Evolutionary conservation across 1,284 basidiomycete species (phyloP).

Genomic region (Trametes polyzona): DNA sequence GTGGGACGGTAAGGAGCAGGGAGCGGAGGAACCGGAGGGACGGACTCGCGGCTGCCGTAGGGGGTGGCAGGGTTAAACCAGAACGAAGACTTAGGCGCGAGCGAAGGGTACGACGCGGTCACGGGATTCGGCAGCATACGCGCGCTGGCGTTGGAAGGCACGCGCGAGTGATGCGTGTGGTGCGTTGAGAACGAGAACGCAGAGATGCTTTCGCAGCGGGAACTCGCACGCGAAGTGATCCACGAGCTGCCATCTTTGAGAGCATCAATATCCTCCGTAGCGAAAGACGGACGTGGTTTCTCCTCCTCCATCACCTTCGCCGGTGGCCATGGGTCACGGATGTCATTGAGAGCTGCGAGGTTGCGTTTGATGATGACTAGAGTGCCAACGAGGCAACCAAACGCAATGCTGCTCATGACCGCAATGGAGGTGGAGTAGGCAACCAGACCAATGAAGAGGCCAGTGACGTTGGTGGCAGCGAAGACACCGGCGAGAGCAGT

Average conservation of each 20-base stretch:
- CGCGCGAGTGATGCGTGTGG: slow-evolving; percentile 44
- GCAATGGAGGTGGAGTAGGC: slow-evolving; percentile 60
- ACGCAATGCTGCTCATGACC: slow-evolving; percentile 51
- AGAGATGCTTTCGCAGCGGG: slow-evolving; percentile 61
- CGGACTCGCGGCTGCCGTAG: slow-evolving; percentile 34
- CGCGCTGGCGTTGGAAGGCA: slow-evolving; percentile 37
- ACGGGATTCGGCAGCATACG: slow-evolving; percentile 43
- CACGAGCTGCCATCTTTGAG: slow-evolving; percentile 74
- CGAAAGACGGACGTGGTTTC: slow-evolving; percentile 60
- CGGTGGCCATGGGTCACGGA: slow-evolving; percentile 59
- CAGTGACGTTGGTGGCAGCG: slow-evolving; percentile 53
- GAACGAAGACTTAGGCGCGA: slow-evolving; percentile 60
- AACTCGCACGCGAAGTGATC: slow-evolving; percentile 67
- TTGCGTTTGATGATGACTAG: slow-evolving; percentile 67
- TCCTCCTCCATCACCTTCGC: slow-evolving; percentile 48
- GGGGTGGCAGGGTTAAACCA: slow-evolving; percentile 58
- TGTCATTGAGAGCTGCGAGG: slow-evolving; percentile 53
- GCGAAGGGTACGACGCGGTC: slow-evolving; percentile 47
- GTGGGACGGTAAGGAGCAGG: slow-evolving; percentile 57
- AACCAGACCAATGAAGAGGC: slow-evolving; percentile 62
- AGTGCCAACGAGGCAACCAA: slow-evolving; percentile 60
- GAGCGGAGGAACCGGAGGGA: slow-evolving; percentile 67
- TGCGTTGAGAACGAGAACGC: slow-evolving; percentile 74
- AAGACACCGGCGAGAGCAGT: slow-evolving; percentile 62
- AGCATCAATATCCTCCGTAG: slow-evolving; percentile 68